phyloP scores from a whole-genome alignment of 2,329 filamentous ascomycete species.

The Xylaria polymorpha region DNA sequence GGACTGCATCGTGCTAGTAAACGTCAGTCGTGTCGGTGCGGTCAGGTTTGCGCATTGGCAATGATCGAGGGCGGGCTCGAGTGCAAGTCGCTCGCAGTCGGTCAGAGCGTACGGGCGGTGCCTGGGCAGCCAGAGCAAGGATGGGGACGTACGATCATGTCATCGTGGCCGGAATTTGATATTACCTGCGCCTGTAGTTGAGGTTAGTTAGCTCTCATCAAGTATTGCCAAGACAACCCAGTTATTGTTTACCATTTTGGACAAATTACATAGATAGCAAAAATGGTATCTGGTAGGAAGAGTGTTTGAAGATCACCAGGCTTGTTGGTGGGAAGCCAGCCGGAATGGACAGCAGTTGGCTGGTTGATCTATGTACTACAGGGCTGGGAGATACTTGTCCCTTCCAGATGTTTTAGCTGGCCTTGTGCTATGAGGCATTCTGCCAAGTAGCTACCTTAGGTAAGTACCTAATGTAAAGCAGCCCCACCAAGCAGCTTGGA shows the following conservation, averaged over 20 bases:
- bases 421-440: constrained; percentile 31
- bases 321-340: constrained; percentile 23
- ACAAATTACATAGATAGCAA: background rate
- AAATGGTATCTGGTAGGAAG: background rate
- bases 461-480: background rate
- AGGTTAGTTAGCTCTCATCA: constrained; percentile 32
- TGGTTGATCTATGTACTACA: constrained; percentile 3
- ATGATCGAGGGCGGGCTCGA: background rate
- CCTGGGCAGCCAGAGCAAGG: constrained; percentile 16
- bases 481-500: constrained; percentile 14
- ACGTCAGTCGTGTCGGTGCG: constrained; percentile 38
- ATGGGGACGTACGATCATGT: constrained; percentile 90
- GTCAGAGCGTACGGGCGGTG: background rate
- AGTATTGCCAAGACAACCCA: constrained; percentile 15
- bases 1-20: constrained; percentile 89
- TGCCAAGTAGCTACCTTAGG: too few relatives aligned
- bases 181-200: constrained; percentile 72
- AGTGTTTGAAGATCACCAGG: background rate
- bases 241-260: constrained; percentile 44
- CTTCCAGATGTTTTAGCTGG: constrained; percentile 38
- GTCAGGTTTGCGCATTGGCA: constrained; percentile 26
- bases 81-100: constrained; percentile 20
- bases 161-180: constrained; percentile 91
- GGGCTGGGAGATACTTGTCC: constrained; percentile 35
- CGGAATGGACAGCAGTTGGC: background rate